Conservation (phyloP, 2,329 filamentous ascomycete species). For the Aspergillus ochraceus region DNA sequence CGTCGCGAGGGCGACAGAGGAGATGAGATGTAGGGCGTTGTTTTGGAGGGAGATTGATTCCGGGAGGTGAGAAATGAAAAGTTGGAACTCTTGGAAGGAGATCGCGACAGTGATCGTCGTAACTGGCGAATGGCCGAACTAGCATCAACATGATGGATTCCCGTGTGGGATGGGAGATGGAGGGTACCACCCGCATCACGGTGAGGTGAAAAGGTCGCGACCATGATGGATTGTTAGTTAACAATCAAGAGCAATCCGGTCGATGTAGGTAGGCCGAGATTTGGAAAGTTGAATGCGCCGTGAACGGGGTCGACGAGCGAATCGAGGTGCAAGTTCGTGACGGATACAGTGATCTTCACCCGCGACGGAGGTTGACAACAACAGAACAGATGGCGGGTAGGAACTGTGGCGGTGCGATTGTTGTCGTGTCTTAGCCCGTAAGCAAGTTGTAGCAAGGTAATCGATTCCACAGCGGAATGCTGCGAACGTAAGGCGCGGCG, state of each 20-base stretch:
- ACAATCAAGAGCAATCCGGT: background rate
- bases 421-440: conserved; percentile 15
- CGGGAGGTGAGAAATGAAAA: conserved; percentile 63
- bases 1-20: conserved; percentile 60
- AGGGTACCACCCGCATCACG: conserved; percentile 69
- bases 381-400: conserved; percentile 11
- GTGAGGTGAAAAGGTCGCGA: conserved; percentile 51
- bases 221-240: conserved; percentile 33
- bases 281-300: background rate
- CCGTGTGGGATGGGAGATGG: conserved; percentile 82
- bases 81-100: conserved; percentile 76
- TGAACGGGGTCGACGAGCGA: background rate
- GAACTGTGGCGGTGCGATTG: conserved; percentile 15
- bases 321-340: background rate
- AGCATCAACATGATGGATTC: conserved; percentile 78
- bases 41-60: conserved; percentile 53
- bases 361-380: conserved; percentile 16
- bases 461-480: conserved; percentile 29
- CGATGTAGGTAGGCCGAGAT: background rate
- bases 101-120: conserved; percentile 83
- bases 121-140: conserved; percentile 79
- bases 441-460: conserved; percentile 4
- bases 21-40: conserved; percentile 49
- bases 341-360: background rate
- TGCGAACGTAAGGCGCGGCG: conserved; percentile 21